A percentile compares a stretch with the other conserved stretches of the same genome.
These are phyloP conservation scores for Cercospora zeae-maydis DNA, from an alignment of 2,329 filamentous ascomycete species.

Conservation along the genomic window DNA sequence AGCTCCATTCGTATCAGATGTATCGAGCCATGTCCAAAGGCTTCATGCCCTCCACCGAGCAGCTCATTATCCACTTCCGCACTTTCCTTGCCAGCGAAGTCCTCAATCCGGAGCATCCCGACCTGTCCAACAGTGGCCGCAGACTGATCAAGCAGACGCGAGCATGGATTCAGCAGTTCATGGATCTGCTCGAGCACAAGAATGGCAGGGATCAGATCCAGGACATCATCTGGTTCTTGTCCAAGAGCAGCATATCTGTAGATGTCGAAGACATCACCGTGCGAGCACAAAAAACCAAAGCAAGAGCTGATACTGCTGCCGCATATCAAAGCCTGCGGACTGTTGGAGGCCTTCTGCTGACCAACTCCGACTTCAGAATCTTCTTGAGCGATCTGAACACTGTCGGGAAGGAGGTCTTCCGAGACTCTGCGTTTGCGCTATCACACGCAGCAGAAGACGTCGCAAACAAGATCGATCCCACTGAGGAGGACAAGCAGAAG, in stretches of 20 bases:
- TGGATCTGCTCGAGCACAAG: constrained; percentile 77
- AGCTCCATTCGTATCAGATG: constrained; percentile 93
- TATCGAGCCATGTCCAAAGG: constrained; percentile 74
- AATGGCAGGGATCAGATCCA: constrained; percentile 83
- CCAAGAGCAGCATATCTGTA: constrained; percentile 67
- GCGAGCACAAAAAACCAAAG: constrained; percentile 60
- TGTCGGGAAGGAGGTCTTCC: constrained; percentile 78
- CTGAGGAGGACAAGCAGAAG: constrained; percentile 55
- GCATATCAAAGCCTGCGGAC: constrained; percentile 80
- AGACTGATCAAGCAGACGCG: constrained; percentile 68
- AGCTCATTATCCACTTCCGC: constrained; percentile 73
- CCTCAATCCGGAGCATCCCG: constrained; percentile 69
- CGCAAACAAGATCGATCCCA: constrained; percentile 69
- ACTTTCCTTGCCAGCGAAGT: constrained; percentile 74
- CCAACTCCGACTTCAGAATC: constrained; percentile 84
- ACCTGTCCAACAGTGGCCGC: constrained; percentile 74
- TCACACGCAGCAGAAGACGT: constrained; percentile 72
- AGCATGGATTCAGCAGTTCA: constrained; percentile 73
- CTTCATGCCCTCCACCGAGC: constrained; percentile 89
- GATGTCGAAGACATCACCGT: constrained; percentile 62
- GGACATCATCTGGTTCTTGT: constrained; percentile 82
- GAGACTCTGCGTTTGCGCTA: constrained; percentile 76
- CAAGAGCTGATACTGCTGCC: constrained; percentile 67
- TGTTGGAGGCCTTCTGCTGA: constrained; percentile 76
- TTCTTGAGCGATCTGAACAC: constrained; percentile 77